Evolutionary conservation across 2,329 filamentous ascomycete species (phyloP).

Genomic region (Lachnellula cervina): DNA sequence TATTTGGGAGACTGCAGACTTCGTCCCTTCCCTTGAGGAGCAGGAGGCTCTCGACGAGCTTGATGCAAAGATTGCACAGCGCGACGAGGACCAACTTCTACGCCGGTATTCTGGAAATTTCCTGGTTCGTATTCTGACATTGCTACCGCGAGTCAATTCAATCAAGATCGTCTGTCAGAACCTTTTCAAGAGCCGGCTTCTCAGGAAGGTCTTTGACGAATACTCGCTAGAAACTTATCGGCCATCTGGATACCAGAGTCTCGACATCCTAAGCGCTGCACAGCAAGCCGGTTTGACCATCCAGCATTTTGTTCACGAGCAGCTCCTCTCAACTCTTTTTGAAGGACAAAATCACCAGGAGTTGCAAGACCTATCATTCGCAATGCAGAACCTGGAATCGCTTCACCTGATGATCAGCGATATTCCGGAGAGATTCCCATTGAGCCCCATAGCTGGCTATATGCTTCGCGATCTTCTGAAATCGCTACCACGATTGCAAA

Average conservation of each 20-base stretch:
- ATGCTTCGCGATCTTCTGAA: background rate
- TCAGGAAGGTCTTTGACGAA: conserved; percentile 18
- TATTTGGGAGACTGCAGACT: conserved; percentile 6
- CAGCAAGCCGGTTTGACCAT: conserved; percentile 5
- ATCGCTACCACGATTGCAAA: background rate
- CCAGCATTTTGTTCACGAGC: conserved; percentile 7
- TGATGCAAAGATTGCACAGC: conserved; percentile 9
- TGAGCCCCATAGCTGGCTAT: background rate
- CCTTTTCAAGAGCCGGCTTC: conserved; percentile 8
- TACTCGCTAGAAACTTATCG: conserved; percentile 12
- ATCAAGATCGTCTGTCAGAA: conserved; percentile 9
- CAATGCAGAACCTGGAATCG: conserved; percentile 2
- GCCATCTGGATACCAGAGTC: background rate
- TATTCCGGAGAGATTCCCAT: background rate
- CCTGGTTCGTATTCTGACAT: conserved; percentile 4
- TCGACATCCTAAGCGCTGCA: conserved; percentile 3
- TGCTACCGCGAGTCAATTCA: conserved; percentile 5
- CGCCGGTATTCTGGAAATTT: background rate
- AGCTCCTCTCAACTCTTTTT: conserved; percentile 4
- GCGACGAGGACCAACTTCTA: conserved; percentile 1
- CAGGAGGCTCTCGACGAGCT: conserved; percentile 14
- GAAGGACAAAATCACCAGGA: background rate
- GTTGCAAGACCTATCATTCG: background rate
- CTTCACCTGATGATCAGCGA: conserved; percentile 6
- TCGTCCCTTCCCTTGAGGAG: conserved; percentile 12